Evolutionary conservation across 2,329 filamentous ascomycete genomes (phyloP).

Genomic region (Phialocephala subalpina): DNA sequence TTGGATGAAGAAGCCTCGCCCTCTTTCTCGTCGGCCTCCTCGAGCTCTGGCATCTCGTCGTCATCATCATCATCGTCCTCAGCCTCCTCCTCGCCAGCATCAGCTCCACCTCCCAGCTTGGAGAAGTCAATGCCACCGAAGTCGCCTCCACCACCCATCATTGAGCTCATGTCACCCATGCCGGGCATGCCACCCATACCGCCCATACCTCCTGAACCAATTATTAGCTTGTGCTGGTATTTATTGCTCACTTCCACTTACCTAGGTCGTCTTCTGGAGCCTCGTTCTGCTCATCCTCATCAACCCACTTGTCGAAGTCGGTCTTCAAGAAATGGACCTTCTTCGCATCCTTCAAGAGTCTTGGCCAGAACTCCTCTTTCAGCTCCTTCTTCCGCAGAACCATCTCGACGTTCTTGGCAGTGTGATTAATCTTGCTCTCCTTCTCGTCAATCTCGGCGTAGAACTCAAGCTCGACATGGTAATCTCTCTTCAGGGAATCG

Average conservation of each 20-base stretch:
- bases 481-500: conserved; percentile 84
- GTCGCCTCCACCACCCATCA: conserved; percentile 60
- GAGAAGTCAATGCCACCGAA: conserved; percentile 94
- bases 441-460: conserved; percentile 89
- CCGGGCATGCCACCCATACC: conserved; percentile 63
- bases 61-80: conserved; percentile 56
- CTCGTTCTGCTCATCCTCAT: conserved; percentile 86
- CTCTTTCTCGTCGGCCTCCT: conserved; percentile 63
- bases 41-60: conserved; percentile 86
- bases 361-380: conserved; percentile 93
- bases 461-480: conserved; percentile 86
- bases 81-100: conserved; percentile 62
- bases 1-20: conserved; percentile 49
- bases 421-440: conserved; percentile 88
- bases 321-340: conserved; percentile 98
- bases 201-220: conserved; percentile 56
- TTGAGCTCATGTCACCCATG: conserved; percentile 49
- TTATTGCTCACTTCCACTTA: conserved; percentile 52
- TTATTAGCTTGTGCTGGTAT: conserved; percentile 23
- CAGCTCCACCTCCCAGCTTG: conserved; percentile 73
- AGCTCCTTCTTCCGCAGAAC: conserved; percentile 97
- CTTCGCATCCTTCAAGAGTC: conserved; percentile 88
- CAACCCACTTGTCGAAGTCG: conserved; percentile 83
- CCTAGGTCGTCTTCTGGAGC: conserved; percentile 81
- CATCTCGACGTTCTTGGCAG: conserved; percentile 85